Percentiles rank a stretch among this genome's conserved stretches.
phyloP scores from a whole-genome alignment of 441 rosid species.

The Syzygium syzygioides region DNA sequence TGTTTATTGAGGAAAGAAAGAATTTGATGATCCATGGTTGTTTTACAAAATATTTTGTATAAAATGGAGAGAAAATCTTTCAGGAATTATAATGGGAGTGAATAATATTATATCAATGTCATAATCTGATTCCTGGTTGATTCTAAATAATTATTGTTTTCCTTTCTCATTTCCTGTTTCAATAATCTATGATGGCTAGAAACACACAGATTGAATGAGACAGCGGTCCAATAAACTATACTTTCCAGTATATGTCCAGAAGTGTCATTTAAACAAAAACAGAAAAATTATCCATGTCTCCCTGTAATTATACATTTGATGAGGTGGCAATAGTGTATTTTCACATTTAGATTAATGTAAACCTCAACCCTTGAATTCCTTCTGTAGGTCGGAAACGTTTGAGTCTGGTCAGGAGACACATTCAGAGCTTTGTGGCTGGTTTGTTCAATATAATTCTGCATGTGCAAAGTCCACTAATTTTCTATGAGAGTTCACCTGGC shows the following conservation, averaged over 20 bases:
- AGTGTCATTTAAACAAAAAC: neutral
- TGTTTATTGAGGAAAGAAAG: neutral
- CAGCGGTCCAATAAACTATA: neutral
- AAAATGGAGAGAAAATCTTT: neutral
- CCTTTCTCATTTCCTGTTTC: neutral
- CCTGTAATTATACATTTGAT: neutral
- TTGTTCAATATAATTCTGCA: conserved; percentile 69
- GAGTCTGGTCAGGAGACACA: conserved; percentile 54
- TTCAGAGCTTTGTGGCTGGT: conserved; percentile 62
- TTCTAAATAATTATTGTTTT: neutral
- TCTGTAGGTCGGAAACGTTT: conserved; percentile 58
- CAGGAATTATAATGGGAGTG: neutral
- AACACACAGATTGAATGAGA: neutral
- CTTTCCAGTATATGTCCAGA: neutral
- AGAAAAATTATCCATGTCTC: neutral
- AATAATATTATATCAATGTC: neutral
- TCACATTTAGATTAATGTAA: neutral
- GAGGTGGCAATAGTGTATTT: neutral
- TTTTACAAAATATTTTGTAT: neutral
- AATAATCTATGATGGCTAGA: neutral
- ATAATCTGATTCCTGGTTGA: neutral
- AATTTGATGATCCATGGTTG: neutral
- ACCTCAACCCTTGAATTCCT: conserved; percentile 24
- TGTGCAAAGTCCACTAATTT: conserved; percentile 66
- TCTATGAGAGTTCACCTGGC: conserved; percentile 24